These are phyloP conservation scores for Penicillium sp. DNA, from an alignment of 2,329 filamentous ascomycete species.

Conservation along the genomic window DNA sequence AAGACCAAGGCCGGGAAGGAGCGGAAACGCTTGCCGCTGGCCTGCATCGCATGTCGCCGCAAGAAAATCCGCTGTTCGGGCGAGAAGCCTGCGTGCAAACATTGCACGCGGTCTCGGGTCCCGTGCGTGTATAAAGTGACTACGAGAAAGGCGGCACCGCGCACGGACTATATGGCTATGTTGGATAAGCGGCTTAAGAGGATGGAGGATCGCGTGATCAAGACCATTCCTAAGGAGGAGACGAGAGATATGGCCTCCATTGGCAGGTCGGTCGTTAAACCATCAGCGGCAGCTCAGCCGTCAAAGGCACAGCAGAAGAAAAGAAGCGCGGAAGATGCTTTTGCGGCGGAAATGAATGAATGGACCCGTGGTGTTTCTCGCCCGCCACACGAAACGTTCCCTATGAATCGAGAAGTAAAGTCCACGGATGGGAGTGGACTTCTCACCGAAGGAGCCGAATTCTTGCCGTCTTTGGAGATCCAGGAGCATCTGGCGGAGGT, in stretches of 20 bases:
- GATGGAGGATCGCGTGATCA: slow-evolving; percentile 98
- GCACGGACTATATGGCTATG: slow-evolving; percentile 99
- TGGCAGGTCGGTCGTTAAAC: slow-evolving; percentile 79
- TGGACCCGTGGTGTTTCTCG: slow-evolving; percentile 66
- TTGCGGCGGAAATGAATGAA: slow-evolving; percentile 72
- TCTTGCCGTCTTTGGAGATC: slow-evolving; percentile 76
- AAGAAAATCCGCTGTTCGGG: slow-evolving; percentile 99
- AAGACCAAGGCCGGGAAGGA: slow-evolving; percentile 95
- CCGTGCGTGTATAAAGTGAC: slow-evolving; percentile 98
- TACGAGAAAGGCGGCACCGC: slow-evolving; percentile 84
- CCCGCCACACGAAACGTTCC: slow-evolving; percentile 48
- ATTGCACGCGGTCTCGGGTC: slow-evolving; percentile 85
- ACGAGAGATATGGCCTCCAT: slow-evolving; percentile 64
- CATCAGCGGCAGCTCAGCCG: slow-evolving; percentile 59
- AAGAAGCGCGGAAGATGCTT: slow-evolving; percentile 79
- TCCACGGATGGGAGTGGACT: slow-evolving; percentile 72
- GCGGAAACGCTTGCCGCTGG: slow-evolving; percentile 83
- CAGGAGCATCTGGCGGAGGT: slow-evolving; percentile 92
- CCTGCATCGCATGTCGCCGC: slow-evolving; percentile 89
- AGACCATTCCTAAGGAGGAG: slow-evolving; percentile 85
- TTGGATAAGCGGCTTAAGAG: slow-evolving; percentile 90
- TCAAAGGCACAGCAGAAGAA: slow-evolving; percentile 67
- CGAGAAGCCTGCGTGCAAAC: slow-evolving; percentile 95
- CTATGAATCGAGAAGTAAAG: slow-evolving; percentile 55
- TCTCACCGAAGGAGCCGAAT: slow-evolving; percentile 75